Evolutionary conservation across 2,329 filamentous ascomycete genomes (phyloP), one percentile per base, ranked within the genome.

Genomic region (Penicillium sp.): DNA sequence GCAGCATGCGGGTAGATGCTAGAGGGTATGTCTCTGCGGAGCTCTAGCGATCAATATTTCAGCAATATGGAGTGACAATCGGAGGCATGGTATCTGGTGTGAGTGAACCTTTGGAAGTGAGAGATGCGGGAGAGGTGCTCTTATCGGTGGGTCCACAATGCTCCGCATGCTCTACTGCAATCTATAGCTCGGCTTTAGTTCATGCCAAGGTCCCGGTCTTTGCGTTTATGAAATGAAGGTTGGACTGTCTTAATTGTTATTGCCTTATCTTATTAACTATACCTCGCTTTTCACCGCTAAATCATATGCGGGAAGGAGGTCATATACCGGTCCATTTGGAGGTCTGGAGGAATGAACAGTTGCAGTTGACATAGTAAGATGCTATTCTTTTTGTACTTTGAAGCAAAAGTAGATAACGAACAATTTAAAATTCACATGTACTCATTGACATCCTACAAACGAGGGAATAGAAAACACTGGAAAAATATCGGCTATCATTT

Each of bases 61-160:
- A 28, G n/a, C 31, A 31, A 4, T n/a, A 11, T 14, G 7, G 22
- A 42, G 28, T 18, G 16, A 30, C 18, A 27, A 41, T 14, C 5
- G 6, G n/a, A 18, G 14, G n/a, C 38, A 28, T 33, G 16, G 18
- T 42, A 13, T 20, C 20, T 4, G n/a, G 20, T n/a, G 30, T 20
- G 35, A 10, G 25, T 49, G 20, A 9, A 7, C 25, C 27, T 10
- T 9, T 11, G 7, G 9, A 36, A 50, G 33, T 41, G 11, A 18
- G 20, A 41, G 11, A 24, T 41, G 39, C 22, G 39, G 39, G 39
- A 18, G 24, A 24, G 11, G 38, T 24, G 38, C 22, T 24, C 43
- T 51, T 51, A 51, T 51, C 48, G 16, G 48, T 28, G 48, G 47
- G 13, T 35, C 48, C 43, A 38, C 11, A 22, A 3, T 35, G 33